phyloP scores from a whole-genome alignment of 208 protist genomes.

The Eutreptiella sp. region DNA sequence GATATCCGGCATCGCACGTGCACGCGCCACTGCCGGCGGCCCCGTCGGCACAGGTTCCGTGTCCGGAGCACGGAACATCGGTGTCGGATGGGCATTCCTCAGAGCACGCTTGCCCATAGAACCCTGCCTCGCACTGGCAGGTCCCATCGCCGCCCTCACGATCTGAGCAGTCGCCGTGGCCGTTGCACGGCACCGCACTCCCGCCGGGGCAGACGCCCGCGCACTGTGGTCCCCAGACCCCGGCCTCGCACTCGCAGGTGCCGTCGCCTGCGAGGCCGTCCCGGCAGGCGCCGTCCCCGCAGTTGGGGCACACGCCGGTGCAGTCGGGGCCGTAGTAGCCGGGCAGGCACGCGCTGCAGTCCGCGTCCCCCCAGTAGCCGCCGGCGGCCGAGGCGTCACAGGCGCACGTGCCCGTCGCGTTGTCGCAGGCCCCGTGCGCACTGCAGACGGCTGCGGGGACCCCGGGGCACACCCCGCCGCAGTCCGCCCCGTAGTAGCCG shows the following conservation, averaged over 20 bases:
- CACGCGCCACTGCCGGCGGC: neutral
- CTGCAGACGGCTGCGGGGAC: too few species aligned
- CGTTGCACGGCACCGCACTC: constrained; percentile 14
- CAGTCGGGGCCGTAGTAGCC: neutral
- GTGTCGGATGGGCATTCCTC: neutral
- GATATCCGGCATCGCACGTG: too few species aligned
- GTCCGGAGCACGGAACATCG: neutral
- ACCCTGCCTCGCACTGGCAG: neutral
- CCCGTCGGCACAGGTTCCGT: constrained; percentile 4
- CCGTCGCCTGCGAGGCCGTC: neutral
- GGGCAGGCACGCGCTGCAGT: neutral
- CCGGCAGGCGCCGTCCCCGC: neutral
- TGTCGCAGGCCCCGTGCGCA: neutral
- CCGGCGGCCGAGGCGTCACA: neutral
- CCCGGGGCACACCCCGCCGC: constrained; percentile 14
- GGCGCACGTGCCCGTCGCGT: neutral
- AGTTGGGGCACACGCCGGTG: neutral
- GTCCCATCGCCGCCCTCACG: too few species aligned
- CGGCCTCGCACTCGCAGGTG: neutral
- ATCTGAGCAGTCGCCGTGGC: constrained; percentile 26
- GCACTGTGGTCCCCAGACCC: constrained; percentile 25
- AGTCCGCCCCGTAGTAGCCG: constrained; percentile 29
- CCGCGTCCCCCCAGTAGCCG: neutral
- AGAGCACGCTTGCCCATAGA: neutral
- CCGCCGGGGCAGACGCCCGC: neutral